These are phyloP conservation scores for Magnaporthiopsis rhizophila DNA, from an alignment of 2,329 filamentous ascomycete species.

Conservation along the genomic window DNA sequence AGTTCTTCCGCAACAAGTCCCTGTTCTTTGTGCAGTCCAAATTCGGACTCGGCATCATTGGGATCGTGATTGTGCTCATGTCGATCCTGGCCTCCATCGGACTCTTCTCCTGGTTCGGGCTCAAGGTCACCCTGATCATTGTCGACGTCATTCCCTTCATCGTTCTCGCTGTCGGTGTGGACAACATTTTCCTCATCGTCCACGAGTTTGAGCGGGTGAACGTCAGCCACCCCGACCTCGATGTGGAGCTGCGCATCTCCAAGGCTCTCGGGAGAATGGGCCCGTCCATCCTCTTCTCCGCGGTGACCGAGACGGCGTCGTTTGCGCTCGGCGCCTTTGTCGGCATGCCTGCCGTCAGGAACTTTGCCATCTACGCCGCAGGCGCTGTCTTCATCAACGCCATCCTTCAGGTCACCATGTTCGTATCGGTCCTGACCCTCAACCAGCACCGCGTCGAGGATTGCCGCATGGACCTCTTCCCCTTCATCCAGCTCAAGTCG, in stretches of 20 bases:
- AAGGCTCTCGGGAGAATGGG: conserved; percentile 93
- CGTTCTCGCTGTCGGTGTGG: conserved; percentile 90
- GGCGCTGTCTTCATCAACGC: conserved; percentile 97
- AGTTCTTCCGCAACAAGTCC: conserved; percentile 73
- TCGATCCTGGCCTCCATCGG: conserved; percentile 94
- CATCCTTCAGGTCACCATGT: conserved; percentile 94
- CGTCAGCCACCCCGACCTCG: conserved; percentile 78
- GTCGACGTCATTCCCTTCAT: conserved; percentile 98
- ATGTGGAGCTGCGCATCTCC: conserved; percentile 78
- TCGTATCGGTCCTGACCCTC: conserved; percentile 80
- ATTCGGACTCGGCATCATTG: conserved; percentile 88
- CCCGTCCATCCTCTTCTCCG: conserved; percentile 90
- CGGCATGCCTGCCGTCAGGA: conserved; percentile 94
- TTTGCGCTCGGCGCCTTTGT: conserved; percentile 91
- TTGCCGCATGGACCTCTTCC: conserved; percentile 83
- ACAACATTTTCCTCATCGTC: conserved; percentile 98
- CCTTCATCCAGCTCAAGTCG: conserved; percentile 73
- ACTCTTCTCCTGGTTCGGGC: conserved; percentile 80
- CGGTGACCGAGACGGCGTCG: conserved; percentile 86
- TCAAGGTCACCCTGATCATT: conserved; percentile 96
- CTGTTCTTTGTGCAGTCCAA: conserved; percentile 90
- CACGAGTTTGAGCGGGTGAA: conserved; percentile 98
- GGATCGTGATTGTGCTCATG: conserved; percentile 94
- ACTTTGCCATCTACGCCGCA: conserved; percentile 94
- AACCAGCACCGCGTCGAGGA: conserved; percentile 90